Conservation (phyloP, 2,329 filamentous ascomycete species). For the Dactylonectria macrodidyma region DNA sequence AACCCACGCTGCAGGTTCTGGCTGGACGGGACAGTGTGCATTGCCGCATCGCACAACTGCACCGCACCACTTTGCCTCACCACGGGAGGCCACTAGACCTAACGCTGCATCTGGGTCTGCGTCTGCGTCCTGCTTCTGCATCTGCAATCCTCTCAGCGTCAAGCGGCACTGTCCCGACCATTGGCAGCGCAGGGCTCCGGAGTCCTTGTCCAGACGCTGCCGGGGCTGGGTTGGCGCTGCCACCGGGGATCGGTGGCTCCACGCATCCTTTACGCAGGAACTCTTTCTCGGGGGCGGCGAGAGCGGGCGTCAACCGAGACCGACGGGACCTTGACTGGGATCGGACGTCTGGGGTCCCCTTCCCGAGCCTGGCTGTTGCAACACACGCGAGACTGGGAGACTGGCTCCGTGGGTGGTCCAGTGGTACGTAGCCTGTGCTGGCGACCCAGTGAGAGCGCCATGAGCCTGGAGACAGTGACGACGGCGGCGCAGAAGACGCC, state of each 20-base stretch:
- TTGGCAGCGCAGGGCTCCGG: slow-evolving; percentile 14
- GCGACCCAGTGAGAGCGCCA: slow-evolving; percentile 2
- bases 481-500: slow-evolving; percentile 27
- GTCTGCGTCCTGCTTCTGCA: not conserved
- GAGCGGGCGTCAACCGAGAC: slow-evolving; percentile 28
- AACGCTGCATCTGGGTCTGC: slow-evolving; percentile 16
- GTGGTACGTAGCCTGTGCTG: slow-evolving; percentile 8
- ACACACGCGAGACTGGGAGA: slow-evolving; percentile 6
- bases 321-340: slow-evolving; percentile 16
- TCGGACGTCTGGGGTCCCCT: slow-evolving; percentile 23
- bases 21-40: slow-evolving; percentile 21
- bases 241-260: slow-evolving; percentile 34
- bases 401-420: slow-evolving; percentile 17
- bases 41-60: slow-evolving; percentile 25
- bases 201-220: not conserved
- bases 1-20: slow-evolving; percentile 31
- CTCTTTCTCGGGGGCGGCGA: slow-evolving; percentile 35
- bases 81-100: not conserved
- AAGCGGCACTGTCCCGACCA: slow-evolving; percentile 1
- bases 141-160: slow-evolving; percentile 18
- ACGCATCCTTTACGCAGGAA: slow-evolving; percentile 44
- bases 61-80: slow-evolving; percentile 22
- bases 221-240: slow-evolving; percentile 29
- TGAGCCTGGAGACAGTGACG: slow-evolving; percentile 26
- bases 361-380: slow-evolving; percentile 16